phyloP scores from a whole-genome alignment of 2,329 filamentous ascomycete species.

The Thielaviopsis ethacetica region DNA sequence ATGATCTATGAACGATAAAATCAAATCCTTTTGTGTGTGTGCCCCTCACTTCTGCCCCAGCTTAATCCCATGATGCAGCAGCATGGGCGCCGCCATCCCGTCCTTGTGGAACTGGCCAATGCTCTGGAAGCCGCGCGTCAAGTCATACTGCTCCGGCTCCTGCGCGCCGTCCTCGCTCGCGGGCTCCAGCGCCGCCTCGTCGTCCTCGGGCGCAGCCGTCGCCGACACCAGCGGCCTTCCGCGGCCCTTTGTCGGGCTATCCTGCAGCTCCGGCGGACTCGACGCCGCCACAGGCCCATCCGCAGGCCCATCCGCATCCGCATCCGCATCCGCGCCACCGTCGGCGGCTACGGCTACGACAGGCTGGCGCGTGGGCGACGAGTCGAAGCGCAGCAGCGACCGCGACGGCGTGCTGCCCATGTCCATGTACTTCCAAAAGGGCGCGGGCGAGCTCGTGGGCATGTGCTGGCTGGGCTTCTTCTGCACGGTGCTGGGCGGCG shows the following conservation, averaged over 20 bases:
- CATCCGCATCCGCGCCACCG: too few species aligned
- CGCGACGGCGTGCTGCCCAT: constrained; percentile 55
- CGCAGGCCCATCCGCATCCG: too few species aligned
- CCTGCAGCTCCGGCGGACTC: constrained; percentile 4
- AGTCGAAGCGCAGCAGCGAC: constrained; percentile 31
- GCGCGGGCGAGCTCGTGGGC: constrained; percentile 69
- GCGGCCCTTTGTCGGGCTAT: constrained; percentile 17
- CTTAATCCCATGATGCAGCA: constrained; percentile 24
- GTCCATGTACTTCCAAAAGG: constrained; percentile 78
- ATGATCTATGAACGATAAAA: too few species aligned
- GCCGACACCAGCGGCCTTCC: too few species aligned
- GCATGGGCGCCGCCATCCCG: constrained; percentile 23
- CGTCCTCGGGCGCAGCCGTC: constrained; percentile 14
- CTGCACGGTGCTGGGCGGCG: constrained; percentile 65
- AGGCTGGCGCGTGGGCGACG: constrained; percentile 39
- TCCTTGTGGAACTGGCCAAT: constrained; percentile 41
- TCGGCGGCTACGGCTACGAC: too few species aligned
- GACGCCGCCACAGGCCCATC: too few species aligned
- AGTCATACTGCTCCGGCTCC: constrained; percentile 39
- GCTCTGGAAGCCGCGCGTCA: constrained; percentile 49
- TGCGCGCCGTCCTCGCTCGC: constrained; percentile 18
- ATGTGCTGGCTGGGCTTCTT: constrained; percentile 72
- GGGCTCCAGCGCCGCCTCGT: constrained; percentile 16
- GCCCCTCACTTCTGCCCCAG: neutral
- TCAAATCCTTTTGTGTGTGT: too few species aligned